Evolutionary conservation across 2,329 filamentous ascomycete genomes (phyloP).

Genomic region (Neopestalotiopsis clavispora): DNA sequence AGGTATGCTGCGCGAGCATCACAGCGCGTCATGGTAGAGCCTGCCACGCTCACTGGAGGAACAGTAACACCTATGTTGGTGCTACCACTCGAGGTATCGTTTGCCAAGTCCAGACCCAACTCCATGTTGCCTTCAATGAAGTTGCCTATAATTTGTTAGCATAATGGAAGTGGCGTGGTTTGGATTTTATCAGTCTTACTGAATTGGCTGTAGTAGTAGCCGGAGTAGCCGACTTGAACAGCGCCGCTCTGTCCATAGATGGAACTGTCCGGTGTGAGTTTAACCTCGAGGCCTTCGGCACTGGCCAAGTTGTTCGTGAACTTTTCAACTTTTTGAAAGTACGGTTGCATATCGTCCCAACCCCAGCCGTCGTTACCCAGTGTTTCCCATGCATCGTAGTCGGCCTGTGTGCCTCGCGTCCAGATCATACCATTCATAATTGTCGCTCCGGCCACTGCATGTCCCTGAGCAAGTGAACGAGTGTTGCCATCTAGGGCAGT

Average conservation of each 20-base stretch:
- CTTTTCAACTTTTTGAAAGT: conserved; percentile 45
- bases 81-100: conserved; percentile 1
- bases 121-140: conserved; percentile 14
- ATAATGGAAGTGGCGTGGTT: neutral
- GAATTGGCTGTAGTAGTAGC: conserved; percentile 13
- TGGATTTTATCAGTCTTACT: neutral
- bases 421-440: conserved; percentile 43
- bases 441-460: conserved; percentile 40
- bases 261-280: conserved; percentile 7
- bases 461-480: conserved; percentile 36
- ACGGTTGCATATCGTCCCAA: conserved; percentile 45
- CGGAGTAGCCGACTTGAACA: conserved; percentile 9
- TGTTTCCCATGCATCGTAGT: conserved; percentile 43
- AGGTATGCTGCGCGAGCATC: conserved; percentile 14
- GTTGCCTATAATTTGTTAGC: neutral
- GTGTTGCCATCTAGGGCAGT: conserved; percentile 34
- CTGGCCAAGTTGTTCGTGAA: conserved; percentile 14
- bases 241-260: conserved; percentile 8
- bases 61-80: conserved; percentile 12
- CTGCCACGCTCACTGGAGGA: neutral
- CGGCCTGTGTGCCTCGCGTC: conserved; percentile 37
- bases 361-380: conserved; percentile 42
- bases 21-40: conserved; percentile 4
- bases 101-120: conserved; percentile 10
- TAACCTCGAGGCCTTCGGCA: neutral